Conservation (phyloP, 345 rosid genomes). For the Eucalyptus viminalis region DNA sequence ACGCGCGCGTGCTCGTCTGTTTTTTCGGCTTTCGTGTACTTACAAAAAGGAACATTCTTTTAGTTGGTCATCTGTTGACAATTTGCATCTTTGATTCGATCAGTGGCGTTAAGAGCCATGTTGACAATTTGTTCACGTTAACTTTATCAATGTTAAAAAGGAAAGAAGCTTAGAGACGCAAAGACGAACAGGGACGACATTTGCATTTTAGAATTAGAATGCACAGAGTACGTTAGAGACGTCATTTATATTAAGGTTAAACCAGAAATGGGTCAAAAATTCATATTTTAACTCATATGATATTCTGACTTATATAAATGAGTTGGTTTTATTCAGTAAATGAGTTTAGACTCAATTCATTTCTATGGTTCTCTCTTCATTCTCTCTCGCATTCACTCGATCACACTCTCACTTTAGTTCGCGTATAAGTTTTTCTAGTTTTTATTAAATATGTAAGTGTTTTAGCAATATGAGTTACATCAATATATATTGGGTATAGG, state of each 20-base stretch:
- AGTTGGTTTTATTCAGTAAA: too few relatives aligned
- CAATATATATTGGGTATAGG: too few relatives aligned
- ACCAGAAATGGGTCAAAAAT: background rate
- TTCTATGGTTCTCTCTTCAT: background rate
- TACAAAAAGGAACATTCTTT: background rate
- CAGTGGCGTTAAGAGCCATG: background rate
- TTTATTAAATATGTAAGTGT: background rate
- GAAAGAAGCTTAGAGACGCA: background rate
- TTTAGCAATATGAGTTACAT: rapidly evolving
- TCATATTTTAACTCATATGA: background rate
- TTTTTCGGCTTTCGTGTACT: background rate
- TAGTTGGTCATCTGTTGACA: background rate
- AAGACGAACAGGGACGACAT: background rate
- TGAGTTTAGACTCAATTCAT: too few relatives aligned
- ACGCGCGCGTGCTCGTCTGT: background rate
- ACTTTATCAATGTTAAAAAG: background rate
- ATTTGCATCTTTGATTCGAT: background rate
- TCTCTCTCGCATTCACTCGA: background rate
- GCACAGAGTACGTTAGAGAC: background rate
- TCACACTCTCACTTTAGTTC: background rate
- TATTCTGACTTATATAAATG: background rate
- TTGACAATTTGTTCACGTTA: background rate
- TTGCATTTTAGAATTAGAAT: background rate
- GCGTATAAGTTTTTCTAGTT: too few relatives aligned
- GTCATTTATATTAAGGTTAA: background rate